Base-by-base conservation (phyloP, 2,329 filamentous ascomycete genomes). In the Diaporthe humulicola region DNA sequence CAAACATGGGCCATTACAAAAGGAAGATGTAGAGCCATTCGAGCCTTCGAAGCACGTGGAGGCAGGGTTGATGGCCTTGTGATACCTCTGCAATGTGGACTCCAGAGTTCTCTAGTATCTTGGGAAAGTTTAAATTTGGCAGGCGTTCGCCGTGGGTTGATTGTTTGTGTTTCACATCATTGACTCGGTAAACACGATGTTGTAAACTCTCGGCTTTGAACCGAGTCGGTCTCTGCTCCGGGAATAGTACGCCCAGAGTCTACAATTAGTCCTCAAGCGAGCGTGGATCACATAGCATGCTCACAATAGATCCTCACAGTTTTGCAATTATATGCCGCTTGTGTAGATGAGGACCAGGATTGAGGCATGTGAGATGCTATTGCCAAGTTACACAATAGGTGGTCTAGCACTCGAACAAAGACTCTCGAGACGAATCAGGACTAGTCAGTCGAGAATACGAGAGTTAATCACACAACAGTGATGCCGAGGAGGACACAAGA, bases 101-200 rank as follows among this genome's bases (percentile, higher is more conserved):
- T 22, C 8, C 9, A 22, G n/a, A 69, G n/a, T 19, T 36, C 22
- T 7, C 64, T 33, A 54, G 64, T 8, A 28, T 22, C 7, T 30
- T 33, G 64, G 48, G 64, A 54, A 40, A 69, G 45, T 67, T 67
- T 52, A 67, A 67, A 4, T 67, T 28, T 52, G 64, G 64, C 33
- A 67, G 45, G 38, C 40, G 3, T 22, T 67, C 64, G 30, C 45
- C 64, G 64, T 52, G 61, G 52, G 15, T 67, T 52, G 64, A 67
- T 52, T 38, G 45, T 25, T 14, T 25, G 42, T 67, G 64, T 52
- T 52, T 67, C 64, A 52, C 22, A 19, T 4, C 7, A 48, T 52
- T 38, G 64, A 67, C 45, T 52, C 64, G 7, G n/a, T 14, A 12
- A 28, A 52, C 8, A 52, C 30, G 38, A 28, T 67, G 45, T 38